Evolutionary conservation across 345 rosid genomes (phyloP).

Genomic region (Acer saccharum): DNA sequence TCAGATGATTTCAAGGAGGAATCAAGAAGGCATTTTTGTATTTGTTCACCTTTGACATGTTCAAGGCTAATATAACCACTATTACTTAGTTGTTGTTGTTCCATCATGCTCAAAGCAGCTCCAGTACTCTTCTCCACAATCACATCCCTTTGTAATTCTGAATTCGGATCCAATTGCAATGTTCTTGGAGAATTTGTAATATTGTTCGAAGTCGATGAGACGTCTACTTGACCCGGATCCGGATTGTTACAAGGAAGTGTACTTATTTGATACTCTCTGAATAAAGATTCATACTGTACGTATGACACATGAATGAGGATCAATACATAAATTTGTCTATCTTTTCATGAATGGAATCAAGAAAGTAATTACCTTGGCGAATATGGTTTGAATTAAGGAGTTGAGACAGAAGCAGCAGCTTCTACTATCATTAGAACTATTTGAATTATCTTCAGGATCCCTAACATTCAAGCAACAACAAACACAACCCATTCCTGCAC

Average conservation of each 20-base stretch:
- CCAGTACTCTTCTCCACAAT: background rate
- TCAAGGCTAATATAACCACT: slow-evolving; percentile 3
- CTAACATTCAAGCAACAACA: slow-evolving; percentile 19
- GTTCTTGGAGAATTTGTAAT: background rate
- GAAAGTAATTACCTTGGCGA: slow-evolving; percentile 14
- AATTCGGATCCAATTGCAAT: background rate
- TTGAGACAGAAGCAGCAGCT: background rate
- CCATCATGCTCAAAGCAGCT: background rate
- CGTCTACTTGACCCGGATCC: background rate
- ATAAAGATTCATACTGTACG: slow-evolving; percentile 10
- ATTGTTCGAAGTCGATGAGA: background rate
- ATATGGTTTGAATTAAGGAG: slow-evolving; percentile 3
- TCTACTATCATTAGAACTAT: background rate
- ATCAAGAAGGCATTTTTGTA: background rate
- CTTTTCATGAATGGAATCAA: background rate
- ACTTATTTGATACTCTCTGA: background rate
- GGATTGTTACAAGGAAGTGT: background rate
- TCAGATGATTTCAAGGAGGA: background rate
- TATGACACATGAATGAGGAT: too few species aligned
- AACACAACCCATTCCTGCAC: slow-evolving; percentile 20
- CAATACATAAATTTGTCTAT: too few species aligned
- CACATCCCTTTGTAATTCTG: background rate
- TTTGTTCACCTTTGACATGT: background rate
- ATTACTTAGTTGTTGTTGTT: background rate
- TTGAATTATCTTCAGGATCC: slow-evolving; percentile 15